Base-by-base conservation (phyloP, 2,329 filamentous ascomycete species). In the Fusarium nisikadoi region DNA sequence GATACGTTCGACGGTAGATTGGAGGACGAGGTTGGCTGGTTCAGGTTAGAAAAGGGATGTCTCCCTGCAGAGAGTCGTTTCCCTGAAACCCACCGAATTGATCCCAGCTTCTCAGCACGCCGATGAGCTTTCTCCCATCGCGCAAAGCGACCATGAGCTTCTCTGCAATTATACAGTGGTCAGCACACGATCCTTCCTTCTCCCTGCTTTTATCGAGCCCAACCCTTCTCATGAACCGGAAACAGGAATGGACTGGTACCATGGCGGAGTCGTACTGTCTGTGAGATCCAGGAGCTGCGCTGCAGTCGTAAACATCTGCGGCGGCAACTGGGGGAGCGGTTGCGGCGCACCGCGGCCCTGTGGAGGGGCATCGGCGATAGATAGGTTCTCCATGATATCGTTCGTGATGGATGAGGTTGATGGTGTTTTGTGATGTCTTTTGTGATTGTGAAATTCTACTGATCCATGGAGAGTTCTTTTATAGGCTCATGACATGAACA, bases 231-330 rank as follows among this genome's bases (percentile, higher is more conserved):
- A 66, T 54, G 36, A 50, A 50, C 53, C 27, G 33, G 47, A 53
- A 47, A 27, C 52, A 62, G 45, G 55, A 66, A 72, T 62, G 25
- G 60, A 66, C 42, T 65, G 55, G 31, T 53, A 54, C 47, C 36
- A 67, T 53, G 62, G 66, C 64, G 77, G 61, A 56, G 52, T 78
- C 93, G 86, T 90, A 98, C 95, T 99, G 85, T 99, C 96, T 77
- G 96, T 98, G 78, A 99, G 88, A 81, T 99, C 96, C 65, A 99
- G 86, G 65, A 99, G 86, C 85, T 98, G 96, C 60, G 96, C 95
- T 36, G 96, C 96, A 36, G 96, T 99, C 23, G 96, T 97, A 84
- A 99, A 99, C 92, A 98, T 98, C 86, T 99, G 95, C 66, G 95
- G 95, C 19, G 93, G 93, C 42, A 95, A 85, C 82, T 94, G 92